phyloP scores from a whole-genome alignment of 306 rosid genomes.

The Ochetophila trinervis region DNA sequence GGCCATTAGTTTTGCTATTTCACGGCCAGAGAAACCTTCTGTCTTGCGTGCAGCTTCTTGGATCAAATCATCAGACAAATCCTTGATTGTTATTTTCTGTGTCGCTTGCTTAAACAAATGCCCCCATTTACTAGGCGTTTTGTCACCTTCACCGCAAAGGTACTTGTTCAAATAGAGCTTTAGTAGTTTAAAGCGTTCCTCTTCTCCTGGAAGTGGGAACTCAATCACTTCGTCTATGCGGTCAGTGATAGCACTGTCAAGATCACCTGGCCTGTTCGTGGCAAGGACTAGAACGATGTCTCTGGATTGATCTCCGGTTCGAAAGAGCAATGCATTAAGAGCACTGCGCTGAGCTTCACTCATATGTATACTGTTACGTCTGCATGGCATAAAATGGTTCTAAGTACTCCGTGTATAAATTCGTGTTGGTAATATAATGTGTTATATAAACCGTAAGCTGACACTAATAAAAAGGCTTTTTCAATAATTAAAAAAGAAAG shows the following conservation, averaged over 20 bases:
- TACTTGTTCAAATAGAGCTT: constrained; percentile 79
- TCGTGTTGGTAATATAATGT: too few relatives aligned
- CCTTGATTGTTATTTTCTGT: constrained; percentile 54
- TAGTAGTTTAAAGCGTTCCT: constrained; percentile 78
- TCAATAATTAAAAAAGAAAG: too few relatives aligned
- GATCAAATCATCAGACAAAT: constrained; percentile 64
- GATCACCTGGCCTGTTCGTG: constrained; percentile 96
- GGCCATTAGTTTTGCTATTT: constrained; percentile 93
- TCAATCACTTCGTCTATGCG: constrained; percentile 96
- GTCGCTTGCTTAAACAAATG: constrained; percentile 46
- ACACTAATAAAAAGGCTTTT: too few relatives aligned
- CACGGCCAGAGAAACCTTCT: constrained; percentile 97
- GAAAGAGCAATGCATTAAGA: constrained; percentile 90
- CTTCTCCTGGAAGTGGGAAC: constrained; percentile 92
- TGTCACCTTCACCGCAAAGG: constrained; percentile 43
- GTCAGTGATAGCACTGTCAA: constrained; percentile 85
- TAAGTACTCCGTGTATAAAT: too few relatives aligned
- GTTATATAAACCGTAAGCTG: too few relatives aligned
- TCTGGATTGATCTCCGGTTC: constrained; percentile 97
- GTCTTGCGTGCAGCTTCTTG: constrained; percentile 76
- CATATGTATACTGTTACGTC: constrained; percentile 95
- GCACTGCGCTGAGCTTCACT: constrained; percentile 99
- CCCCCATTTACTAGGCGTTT: constrained; percentile 38
- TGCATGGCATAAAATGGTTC: constrained; percentile 33
- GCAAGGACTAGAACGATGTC: constrained; percentile 97